Percentiles rank a stretch among this genome's conserved stretches.
phyloP scores from a whole-genome alignment of 768 basidiomycete species.

The Auricularia auricula-judae region DNA sequence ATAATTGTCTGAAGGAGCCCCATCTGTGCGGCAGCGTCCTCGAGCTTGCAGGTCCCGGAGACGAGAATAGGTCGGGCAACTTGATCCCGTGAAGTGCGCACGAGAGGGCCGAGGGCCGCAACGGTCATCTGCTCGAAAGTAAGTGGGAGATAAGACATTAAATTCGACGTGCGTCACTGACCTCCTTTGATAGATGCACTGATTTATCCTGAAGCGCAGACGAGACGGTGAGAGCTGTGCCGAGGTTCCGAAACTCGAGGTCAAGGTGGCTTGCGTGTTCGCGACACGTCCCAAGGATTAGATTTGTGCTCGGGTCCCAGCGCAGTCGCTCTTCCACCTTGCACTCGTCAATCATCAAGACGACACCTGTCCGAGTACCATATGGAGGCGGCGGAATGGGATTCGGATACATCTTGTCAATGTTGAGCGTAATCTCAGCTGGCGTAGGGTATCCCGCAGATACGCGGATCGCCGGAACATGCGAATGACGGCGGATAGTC shows the following conservation, averaged over 20 bases:
- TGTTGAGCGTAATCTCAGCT: neutral
- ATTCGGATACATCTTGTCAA: neutral
- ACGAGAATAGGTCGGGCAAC: conserved; percentile 14
- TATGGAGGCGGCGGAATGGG: neutral
- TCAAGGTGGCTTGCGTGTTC: conserved; percentile 10
- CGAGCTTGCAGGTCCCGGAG: conserved; percentile 19
- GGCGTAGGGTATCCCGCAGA: neutral
- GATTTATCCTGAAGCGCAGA: conserved; percentile 5
- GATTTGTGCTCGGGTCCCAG: conserved; percentile 14
- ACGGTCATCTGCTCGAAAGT: conserved; percentile 14
- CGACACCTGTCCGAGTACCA: neutral
- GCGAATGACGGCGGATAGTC: neutral
- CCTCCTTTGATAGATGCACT: conserved; percentile 5
- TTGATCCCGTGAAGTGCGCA: conserved; percentile 12
- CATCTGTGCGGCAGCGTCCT: conserved; percentile 13
- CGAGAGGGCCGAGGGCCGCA: conserved; percentile 14
- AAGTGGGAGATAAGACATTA: neutral
- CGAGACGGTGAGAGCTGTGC: conserved; percentile 1
- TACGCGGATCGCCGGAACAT: neutral
- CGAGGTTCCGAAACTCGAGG: conserved; percentile 10
- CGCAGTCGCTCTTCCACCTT: conserved; percentile 11
- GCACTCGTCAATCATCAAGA: conserved; percentile 16
- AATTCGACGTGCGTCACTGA: neutral
- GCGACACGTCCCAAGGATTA: conserved; percentile 14
- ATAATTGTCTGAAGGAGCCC: neutral